Percentiles rank a stretch among this genome's conserved stretches.
phyloP scores from a whole-genome alignment of 768 basidiomycete species.

The Boletus rubroflammeus region DNA sequence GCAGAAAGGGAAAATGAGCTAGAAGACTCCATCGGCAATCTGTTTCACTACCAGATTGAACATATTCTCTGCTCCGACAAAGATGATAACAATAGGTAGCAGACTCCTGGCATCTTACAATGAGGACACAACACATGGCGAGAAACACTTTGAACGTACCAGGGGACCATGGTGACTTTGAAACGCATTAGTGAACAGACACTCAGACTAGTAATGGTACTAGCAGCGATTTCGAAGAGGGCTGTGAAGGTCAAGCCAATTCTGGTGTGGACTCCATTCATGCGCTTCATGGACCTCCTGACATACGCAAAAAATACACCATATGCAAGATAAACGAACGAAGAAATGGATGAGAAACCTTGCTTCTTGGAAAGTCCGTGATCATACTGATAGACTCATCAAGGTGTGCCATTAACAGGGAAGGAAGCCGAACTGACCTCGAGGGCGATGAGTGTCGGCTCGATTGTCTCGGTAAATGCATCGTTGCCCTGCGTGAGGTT shows the following conservation, averaged over 20 bases:
- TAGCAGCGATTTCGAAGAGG: slow-evolving; percentile 84
- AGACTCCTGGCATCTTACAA: slow-evolving; percentile 55
- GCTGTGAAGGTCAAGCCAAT: slow-evolving; percentile 92
- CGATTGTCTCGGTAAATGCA: slow-evolving; percentile 39
- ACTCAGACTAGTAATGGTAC: slow-evolving; percentile 90
- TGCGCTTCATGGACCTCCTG: slow-evolving; percentile 66
- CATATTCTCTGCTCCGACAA: slow-evolving; percentile 98
- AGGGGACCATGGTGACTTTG: slow-evolving; percentile 85
- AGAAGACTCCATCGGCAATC: slow-evolving; percentile 7
- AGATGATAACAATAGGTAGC: slow-evolving; percentile 89
- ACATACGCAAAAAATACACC: slow-evolving; percentile 72
- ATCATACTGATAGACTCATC: slow-evolving; percentile 46
- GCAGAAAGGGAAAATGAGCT: slow-evolving; percentile 25
- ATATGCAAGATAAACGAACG: slow-evolving; percentile 75
- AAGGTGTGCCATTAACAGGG: slow-evolving; percentile 2
- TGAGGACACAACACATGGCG: slow-evolving; percentile 4
- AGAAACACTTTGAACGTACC: slow-evolving; percentile 44
- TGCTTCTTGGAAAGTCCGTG: slow-evolving; percentile 43
- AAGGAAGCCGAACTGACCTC: slow-evolving; percentile 34
- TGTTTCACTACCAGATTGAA: slow-evolving; percentile 72
- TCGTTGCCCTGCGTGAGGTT: slow-evolving; percentile 37
- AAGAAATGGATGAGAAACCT: slow-evolving; percentile 59
- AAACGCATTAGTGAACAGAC: slow-evolving; percentile 90
- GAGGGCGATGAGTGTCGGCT: slow-evolving; percentile 43
- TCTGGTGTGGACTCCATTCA: slow-evolving; percentile 85